phyloP scores from a whole-genome alignment of 371 early-diverging fungal genomes.

The Lichtheimia ramosa region DNA sequence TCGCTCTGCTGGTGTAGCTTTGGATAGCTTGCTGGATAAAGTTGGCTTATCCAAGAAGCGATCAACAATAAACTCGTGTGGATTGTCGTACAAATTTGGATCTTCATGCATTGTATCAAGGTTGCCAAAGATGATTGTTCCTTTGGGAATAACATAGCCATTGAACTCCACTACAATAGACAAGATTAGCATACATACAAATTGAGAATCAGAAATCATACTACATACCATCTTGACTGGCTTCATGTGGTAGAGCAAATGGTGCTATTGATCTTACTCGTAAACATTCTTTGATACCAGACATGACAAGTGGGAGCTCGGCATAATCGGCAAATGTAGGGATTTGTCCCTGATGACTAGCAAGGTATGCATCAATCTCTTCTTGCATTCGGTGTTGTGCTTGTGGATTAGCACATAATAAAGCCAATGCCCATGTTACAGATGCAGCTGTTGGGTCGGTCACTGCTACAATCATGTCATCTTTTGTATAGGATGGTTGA shows the following conservation, averaged over 20 bases:
- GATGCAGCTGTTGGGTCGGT: constrained; percentile 14
- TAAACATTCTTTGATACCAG: constrained; percentile 20
- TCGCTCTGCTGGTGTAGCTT: constrained; percentile 6
- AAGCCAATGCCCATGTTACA: constrained; percentile 11
- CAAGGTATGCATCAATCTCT: constrained; percentile 15
- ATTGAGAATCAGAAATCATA: not conserved
- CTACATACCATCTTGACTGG: constrained; percentile 12
- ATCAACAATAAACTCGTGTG: constrained; percentile 11
- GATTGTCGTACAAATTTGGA: constrained; percentile 6
- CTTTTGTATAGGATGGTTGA: not conserved
- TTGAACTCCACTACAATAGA: constrained; percentile 6
- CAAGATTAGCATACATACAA: not conserved
- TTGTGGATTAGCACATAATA: constrained; percentile 13
- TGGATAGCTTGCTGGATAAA: not conserved
- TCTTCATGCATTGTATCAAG: constrained; percentile 8
- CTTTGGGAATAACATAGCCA: constrained; percentile 13
- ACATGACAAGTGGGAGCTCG: constrained; percentile 11
- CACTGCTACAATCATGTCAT: constrained; percentile 14
- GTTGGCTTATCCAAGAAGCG: constrained; percentile 17
- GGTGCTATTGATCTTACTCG: constrained; percentile 8
- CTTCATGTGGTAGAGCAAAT: constrained; percentile 12
- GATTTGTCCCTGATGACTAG: constrained; percentile 1
- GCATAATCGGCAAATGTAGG: constrained; percentile 18
- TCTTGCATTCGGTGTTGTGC: constrained; percentile 11
- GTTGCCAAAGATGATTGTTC: constrained; percentile 10